Conservation (phyloP, 352 stramenopile genomes). For the Globisporangium carolinianum region DNA sequence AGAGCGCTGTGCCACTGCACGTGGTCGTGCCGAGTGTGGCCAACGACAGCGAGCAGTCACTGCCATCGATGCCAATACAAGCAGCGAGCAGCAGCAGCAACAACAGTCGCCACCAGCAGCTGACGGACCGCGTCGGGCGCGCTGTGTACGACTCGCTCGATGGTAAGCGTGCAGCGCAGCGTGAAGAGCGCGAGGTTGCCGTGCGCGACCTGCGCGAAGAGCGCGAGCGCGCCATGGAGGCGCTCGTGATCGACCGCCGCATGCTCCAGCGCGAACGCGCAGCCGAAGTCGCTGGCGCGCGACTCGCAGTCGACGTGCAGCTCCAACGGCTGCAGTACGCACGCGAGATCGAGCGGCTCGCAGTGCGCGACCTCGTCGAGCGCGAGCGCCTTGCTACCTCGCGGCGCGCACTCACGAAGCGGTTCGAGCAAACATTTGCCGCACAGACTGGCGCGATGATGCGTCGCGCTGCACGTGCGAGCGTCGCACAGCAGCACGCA, state of each 20-base stretch:
- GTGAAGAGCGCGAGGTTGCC: constrained; percentile 28
- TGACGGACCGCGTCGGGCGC: constrained; percentile 41
- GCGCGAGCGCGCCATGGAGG: constrained; percentile 52
- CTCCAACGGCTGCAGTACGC: constrained; percentile 59
- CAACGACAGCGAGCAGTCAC: not conserved
- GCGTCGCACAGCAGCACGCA: constrained; percentile 26
- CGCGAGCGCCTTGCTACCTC: constrained; percentile 34
- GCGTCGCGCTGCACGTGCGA: constrained; percentile 40
- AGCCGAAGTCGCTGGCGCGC: constrained; percentile 43
- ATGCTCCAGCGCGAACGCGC: constrained; percentile 59
- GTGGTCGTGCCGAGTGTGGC: not conserved
- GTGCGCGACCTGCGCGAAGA: constrained; percentile 63
- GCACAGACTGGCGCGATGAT: constrained; percentile 61
- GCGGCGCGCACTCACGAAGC: constrained; percentile 32
- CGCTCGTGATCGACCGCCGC: constrained; percentile 56
- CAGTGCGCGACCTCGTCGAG: constrained; percentile 34
- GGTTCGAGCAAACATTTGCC: constrained; percentile 48
- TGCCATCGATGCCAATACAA: too few species aligned
- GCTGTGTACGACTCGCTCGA: constrained; percentile 23
- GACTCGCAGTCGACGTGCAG: constrained; percentile 65
- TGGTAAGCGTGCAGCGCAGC: constrained; percentile 32
- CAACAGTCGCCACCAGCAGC: constrained; percentile 44
- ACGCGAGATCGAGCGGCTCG: constrained; percentile 38
- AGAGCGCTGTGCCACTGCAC: constrained; percentile 2
- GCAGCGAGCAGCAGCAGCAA: not conserved